Base-by-base conservation (phyloP, 2,329 filamentous ascomycete species). In the Aureobasidium sp. region DNA sequence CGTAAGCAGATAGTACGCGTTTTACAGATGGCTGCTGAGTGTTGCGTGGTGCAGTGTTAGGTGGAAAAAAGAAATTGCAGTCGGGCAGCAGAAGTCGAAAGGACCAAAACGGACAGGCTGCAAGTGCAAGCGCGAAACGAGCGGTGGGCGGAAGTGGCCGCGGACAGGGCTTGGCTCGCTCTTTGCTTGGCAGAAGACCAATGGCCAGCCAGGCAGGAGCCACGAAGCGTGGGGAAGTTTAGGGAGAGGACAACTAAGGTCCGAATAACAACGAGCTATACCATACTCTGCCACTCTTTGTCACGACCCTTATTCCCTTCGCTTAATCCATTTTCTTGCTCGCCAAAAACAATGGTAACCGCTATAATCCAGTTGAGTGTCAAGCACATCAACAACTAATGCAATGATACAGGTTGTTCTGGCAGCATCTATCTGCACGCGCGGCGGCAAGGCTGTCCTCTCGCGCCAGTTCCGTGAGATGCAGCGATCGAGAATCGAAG, bases 401-500 rank as follows among this genome's bases (percentile, higher is more conserved):
- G 36, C 47, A 32, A 61, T 37, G 17, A 37, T 66, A 36, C 69
- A 97, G 94, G 94, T 99, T 76, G 91, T 99, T 77, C 90, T 99
- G 76, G 94, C 93, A 77, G 94, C 94, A 72, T 97, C 94, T 72
- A 97, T 99, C 82, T 97, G 93, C 80, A 99, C 95, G 76, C 87
- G 94, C 70, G 94, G 94, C 76, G 94, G 94, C 76, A 99, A 99
- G 83, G 90, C 93, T 77, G 92, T 99, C 73, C 88, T 99, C 76
- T 97, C 94, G 67, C 88, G 95, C 72, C 91, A 97, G 79, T 99
- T 99, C 78, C 87, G 93, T 70, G 93, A 97, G 80, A 97, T 99
- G 85, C 90, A 93, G 76, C 86, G 94, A 75, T 97, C 95, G 55
- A 87, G 95, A 74, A 92, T 99, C 73, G 95, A 99, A 82, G 94